Evolutionary conservation across 2,329 filamentous ascomycete genomes (phyloP), one percentile per base, ranked within the genome.

Genomic region (Exophiala calicioides): DNA sequence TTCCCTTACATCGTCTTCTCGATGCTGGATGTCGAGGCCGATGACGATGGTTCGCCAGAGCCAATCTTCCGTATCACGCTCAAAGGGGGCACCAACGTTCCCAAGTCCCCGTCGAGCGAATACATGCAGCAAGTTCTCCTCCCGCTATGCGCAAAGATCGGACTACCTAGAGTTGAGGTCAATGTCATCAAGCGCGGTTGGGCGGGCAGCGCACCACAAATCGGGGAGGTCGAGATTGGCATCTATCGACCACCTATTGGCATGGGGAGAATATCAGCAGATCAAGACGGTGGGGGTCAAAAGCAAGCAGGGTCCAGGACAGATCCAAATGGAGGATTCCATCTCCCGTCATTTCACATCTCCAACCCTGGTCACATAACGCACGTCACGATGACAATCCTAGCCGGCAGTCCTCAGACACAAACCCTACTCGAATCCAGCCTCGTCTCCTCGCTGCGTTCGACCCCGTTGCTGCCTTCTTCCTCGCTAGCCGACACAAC

Each of bases 31-130:
- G 7, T 13, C 8, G 13, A 18, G 5, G 4, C n/a, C 15, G 15
- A 35, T 18, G 5, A 35, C 20, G 7, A 18, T 35, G 9, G 33
- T 23, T 20, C 44, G 20, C 47, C 13, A 3, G 19, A 38, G 16
- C 15, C 39, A 15, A 15, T 30, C 9, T 62, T 72, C 37, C 61
- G 56, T 15, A 53, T 82, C 6, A 68, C 60, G 2, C 71, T 83
- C 26, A 73, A 65, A 6, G 80, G 80, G 4, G 80, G 80, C 5
- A 83, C 80, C 0, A 82, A 82, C 54, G 75, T 78, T 2, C 73
- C 73, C 1, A 57, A 55, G 29, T 48, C 45, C 5, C 55, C 55
- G 5, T 78, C 75, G 2, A 72, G 70, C 57, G 80, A 83, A 37
- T 82, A 82, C 55, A 64, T 79, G 7, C 51, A 64, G 2, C 73